Conservation (phyloP, 208 protist species). For the Leishmania tarentolae region DNA sequence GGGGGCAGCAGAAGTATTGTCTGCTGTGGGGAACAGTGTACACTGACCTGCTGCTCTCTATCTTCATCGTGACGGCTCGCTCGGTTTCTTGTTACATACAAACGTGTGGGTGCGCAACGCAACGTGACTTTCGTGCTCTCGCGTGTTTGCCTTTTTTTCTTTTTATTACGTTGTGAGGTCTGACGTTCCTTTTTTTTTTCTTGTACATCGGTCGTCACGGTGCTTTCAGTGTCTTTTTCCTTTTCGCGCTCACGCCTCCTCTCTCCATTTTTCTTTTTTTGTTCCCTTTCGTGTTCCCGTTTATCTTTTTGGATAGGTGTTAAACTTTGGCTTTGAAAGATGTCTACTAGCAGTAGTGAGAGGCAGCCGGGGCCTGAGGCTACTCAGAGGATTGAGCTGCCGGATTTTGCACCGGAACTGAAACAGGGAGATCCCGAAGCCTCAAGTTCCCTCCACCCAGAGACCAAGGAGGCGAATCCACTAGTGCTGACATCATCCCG, state of each 20-base stretch:
- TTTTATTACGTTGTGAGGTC: neutral
- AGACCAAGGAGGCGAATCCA: neutral
- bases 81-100: slow-evolving; percentile 1
- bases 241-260: no score
- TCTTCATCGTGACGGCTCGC: neutral
- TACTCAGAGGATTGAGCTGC: neutral
- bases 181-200: slow-evolving; percentile 1
- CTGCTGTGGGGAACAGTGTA: neutral
- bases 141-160: no score
- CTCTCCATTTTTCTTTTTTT: neutral
- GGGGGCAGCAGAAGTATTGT: neutral
- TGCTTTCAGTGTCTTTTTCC: no score
- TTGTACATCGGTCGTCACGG: neutral
- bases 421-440: neutral
- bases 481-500: neutral
- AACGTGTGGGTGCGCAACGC: neutral
- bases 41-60: neutral
- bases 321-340: neutral
- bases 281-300: neutral
- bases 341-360: neutral
- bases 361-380: neutral
- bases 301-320: neutral
- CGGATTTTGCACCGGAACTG: neutral
- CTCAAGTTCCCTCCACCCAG: no score
- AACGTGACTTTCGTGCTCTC: neutral